phyloP scores from a whole-genome alignment of 2,329 filamentous ascomycete genomes.

The Fusarium nodosum region DNA sequence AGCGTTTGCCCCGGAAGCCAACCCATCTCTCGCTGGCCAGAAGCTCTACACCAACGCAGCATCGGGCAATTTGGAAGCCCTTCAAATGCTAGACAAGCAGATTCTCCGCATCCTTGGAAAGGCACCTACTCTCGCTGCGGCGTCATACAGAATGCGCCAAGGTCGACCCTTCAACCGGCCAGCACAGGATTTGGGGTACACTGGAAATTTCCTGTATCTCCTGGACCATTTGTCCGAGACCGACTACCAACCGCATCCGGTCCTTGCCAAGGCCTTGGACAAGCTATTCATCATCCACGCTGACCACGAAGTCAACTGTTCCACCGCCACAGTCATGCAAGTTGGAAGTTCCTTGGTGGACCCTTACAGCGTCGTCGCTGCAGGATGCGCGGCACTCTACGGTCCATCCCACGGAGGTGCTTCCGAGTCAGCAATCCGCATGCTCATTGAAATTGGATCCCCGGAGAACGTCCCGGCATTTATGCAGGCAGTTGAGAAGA shows the following conservation, averaged over 20 bases:
- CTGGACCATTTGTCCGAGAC: constrained; percentile 64
- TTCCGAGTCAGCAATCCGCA: constrained; percentile 68
- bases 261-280: constrained; percentile 65
- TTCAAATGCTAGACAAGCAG: constrained; percentile 64
- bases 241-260: constrained; percentile 64
- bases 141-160: constrained; percentile 66
- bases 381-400: constrained; percentile 66
- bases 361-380: constrained; percentile 66
- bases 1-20: constrained; percentile 64
- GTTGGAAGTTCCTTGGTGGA: constrained; percentile 69
- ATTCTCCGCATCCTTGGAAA: constrained; percentile 67
- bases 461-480: constrained; percentile 65
- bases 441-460: constrained; percentile 65
- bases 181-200: constrained; percentile 62
- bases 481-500: constrained; percentile 64
- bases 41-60: constrained; percentile 64
- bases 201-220: constrained; percentile 68
- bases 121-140: constrained; percentile 64
- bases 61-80: constrained; percentile 56
- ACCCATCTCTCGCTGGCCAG: constrained; percentile 64
- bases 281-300: constrained; percentile 68
- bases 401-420: constrained; percentile 72
- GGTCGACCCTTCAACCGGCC: constrained; percentile 66
- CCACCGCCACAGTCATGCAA: constrained; percentile 68
- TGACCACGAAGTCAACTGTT: constrained; percentile 71